phyloP scores from a whole-genome alignment of 2,329 filamentous ascomycete genomes.

The Hymenoscyphus fraxineus region DNA sequence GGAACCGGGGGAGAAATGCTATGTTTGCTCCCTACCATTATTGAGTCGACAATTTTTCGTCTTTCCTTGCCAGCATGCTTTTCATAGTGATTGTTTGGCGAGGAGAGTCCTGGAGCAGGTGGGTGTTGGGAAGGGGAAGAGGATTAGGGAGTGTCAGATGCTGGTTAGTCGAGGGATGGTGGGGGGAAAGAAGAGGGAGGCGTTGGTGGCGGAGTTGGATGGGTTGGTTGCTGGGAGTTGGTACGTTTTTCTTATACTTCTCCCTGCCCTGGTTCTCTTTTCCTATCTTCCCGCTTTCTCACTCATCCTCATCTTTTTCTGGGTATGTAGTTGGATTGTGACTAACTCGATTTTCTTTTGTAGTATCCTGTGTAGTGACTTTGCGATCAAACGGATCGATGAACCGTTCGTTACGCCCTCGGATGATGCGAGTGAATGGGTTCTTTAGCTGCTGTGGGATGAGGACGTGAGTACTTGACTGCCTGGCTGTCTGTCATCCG shows the following conservation, averaged over 20 bases:
- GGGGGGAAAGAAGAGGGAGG: constrained; percentile 69
- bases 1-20: constrained; percentile 92
- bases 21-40: constrained; percentile 79
- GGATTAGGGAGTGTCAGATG: constrained; percentile 81
- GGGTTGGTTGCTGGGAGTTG: constrained; percentile 86
- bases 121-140: constrained; percentile 68
- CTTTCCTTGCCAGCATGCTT: constrained; percentile 96
- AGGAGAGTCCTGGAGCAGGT: constrained; percentile 79
- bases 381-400: constrained; percentile 90
- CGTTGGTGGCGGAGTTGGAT: constrained; percentile 83
- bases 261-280: background rate
- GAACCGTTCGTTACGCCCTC: constrained; percentile 78
- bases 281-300: background rate
- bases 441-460: constrained; percentile 31
- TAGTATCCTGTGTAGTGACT: constrained; percentile 89
- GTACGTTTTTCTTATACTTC: constrained; percentile 49
- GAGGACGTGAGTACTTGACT: background rate
- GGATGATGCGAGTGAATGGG: constrained; percentile 81
- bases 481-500: no score
- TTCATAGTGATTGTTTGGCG: constrained; percentile 92
- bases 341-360: constrained; percentile 7
- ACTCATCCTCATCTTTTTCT: no score
- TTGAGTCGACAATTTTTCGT: constrained; percentile 94
- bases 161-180: constrained; percentile 76
- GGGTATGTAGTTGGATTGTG: background rate